Conservation (phyloP, 495 filamentous ascomycete species). For the Aspergillus diversus region DNA sequence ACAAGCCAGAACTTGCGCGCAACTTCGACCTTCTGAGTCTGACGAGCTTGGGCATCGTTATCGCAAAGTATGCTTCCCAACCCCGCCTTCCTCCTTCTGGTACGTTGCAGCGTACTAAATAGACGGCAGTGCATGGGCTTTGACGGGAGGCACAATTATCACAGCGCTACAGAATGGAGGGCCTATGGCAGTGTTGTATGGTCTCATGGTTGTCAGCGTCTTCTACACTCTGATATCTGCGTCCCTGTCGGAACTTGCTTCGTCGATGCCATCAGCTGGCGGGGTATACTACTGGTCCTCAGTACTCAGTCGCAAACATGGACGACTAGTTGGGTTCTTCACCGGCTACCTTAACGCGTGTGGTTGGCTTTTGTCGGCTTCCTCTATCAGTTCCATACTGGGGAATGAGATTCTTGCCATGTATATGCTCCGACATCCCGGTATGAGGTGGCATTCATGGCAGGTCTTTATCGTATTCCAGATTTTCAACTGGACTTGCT, state of each 20-base stretch:
- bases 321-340: conserved; percentile 72
- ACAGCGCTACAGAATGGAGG: conserved; percentile 20
- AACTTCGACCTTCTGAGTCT: conserved; percentile 49
- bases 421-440: conserved; percentile 72
- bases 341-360: conserved; percentile 80
- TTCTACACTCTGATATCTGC: conserved; percentile 29
- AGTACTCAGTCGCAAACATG: conserved; percentile 70
- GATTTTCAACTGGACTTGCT: conserved; percentile 68
- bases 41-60: conserved; percentile 50
- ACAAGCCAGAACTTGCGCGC: conserved; percentile 46
- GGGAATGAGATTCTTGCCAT: conserved; percentile 69
- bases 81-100: neutral
- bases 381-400: conserved; percentile 69
- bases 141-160: conserved; percentile 21
- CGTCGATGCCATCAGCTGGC: conserved; percentile 74
- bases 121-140: conserved; percentile 14
- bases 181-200: conserved; percentile 15
- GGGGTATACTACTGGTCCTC: conserved; percentile 86
- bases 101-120: no score
- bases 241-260: conserved; percentile 57
- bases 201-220: conserved; percentile 19
- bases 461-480: conserved; percentile 75
- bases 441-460: conserved; percentile 65
- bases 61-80: conserved; percentile 42
- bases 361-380: conserved; percentile 67